Evolutionary conservation across 805 yeast genomes (phyloP).

Genomic region (Nakazawaea holstii): DNA sequence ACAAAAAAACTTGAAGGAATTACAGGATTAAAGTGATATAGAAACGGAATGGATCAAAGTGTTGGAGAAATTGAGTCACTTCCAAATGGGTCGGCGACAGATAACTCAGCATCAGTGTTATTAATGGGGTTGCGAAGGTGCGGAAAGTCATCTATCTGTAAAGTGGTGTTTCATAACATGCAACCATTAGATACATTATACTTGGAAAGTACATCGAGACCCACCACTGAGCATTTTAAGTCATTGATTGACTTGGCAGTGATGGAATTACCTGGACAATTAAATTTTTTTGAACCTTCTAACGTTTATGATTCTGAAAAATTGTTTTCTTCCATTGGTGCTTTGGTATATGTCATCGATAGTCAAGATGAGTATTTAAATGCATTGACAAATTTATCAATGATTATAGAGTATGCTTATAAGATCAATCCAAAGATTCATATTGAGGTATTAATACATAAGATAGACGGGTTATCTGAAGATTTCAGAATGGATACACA

Average conservation of each 20-base stretch:
- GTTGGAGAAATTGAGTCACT: background rate
- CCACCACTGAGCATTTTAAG: slow-evolving; percentile 77
- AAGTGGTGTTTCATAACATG: slow-evolving; percentile 95
- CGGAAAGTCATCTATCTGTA: slow-evolving; percentile 93
- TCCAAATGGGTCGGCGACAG: slow-evolving; percentile 26
- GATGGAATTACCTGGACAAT: slow-evolving; percentile 93
- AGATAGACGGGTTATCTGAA: slow-evolving; percentile 91
- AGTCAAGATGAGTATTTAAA: slow-evolving; percentile 92
- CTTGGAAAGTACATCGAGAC: slow-evolving; percentile 84
- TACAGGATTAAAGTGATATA: background rate
- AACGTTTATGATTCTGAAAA: slow-evolving; percentile 61
- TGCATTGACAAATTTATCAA: slow-evolving; percentile 83
- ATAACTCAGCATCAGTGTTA: slow-evolving; percentile 73
- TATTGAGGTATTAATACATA: slow-evolving; percentile 90
- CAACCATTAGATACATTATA: slow-evolving; percentile 91
- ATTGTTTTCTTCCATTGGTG: slow-evolving; percentile 77
- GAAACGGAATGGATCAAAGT: background rate
- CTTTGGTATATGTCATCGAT: slow-evolving; percentile 91
- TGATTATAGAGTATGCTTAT: slow-evolving; percentile 83
- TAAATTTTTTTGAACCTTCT: slow-evolving; percentile 81
- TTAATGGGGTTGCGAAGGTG: slow-evolving; percentile 85
- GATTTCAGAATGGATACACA: slow-evolving; percentile 93
- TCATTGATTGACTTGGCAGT: slow-evolving; percentile 83
- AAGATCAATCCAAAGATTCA: slow-evolving; percentile 79
- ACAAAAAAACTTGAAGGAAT: background rate